A percentile compares a stretch with the other conserved stretches of the same genome.
phyloP scores from a whole-genome alignment of 23 red algal species.

The Pyropia haitanensis region DNA sequence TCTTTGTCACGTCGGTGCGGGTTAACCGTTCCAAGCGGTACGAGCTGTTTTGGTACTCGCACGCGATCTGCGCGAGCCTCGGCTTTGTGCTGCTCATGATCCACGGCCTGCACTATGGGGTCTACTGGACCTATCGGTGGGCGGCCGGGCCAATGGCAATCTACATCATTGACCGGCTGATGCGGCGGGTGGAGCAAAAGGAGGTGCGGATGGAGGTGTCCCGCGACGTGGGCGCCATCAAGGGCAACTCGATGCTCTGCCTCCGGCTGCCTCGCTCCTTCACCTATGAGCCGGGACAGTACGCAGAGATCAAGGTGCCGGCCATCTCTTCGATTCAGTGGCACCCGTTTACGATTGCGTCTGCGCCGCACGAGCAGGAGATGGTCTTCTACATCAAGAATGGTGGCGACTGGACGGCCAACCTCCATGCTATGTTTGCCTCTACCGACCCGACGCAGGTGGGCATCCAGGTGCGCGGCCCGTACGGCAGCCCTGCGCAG shows the following conservation, averaged over 20 bases:
- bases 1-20: slow-evolving; percentile 25
- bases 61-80: slow-evolving; percentile 35
- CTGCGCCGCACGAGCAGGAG: slow-evolving; percentile 52
- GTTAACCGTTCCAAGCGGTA: slow-evolving; percentile 16
- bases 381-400: slow-evolving; percentile 86
- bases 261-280: slow-evolving; percentile 54
- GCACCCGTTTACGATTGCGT: slow-evolving; percentile 76
- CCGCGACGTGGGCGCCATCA: slow-evolving; percentile 10
- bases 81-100: slow-evolving; percentile 53
- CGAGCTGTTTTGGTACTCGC: slow-evolving; percentile 64
- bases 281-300: slow-evolving; percentile 60
- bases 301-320: slow-evolving; percentile 73
- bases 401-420: slow-evolving; percentile 69
- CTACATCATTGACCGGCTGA: slow-evolving; percentile 44
- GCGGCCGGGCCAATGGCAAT: slow-evolving; percentile 30
- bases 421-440: slow-evolving; percentile 43
- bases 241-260: slow-evolving; percentile 38
- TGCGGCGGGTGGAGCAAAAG: slow-evolving; percentile 30
- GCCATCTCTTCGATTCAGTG: slow-evolving; percentile 43
- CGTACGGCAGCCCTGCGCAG: slow-evolving; percentile 61
- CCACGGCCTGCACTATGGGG: slow-evolving; percentile 44
- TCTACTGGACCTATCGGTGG: slow-evolving; percentile 36
- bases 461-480: slow-evolving; percentile 39
- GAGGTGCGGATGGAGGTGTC: slow-evolving; percentile 23
- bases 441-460: slow-evolving; percentile 8